A percentile compares a stretch with the other conserved stretches of the same genome.
Evolutionary conservation across 768 basidiomycete genomes (phyloP).

Genomic region (Tylopilus rubrobrunneus): DNA sequence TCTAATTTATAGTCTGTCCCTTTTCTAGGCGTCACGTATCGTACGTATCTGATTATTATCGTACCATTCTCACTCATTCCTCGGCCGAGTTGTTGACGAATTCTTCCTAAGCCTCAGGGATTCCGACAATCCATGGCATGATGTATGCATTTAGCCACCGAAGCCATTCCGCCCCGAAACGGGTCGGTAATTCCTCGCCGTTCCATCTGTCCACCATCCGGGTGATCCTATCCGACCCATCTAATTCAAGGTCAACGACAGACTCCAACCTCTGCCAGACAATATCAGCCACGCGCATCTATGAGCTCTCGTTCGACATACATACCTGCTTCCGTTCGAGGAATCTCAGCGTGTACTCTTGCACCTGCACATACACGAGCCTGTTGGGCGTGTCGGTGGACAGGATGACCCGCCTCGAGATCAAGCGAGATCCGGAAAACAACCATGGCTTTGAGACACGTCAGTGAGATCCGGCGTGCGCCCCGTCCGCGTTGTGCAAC

Average conservation of each 20-base stretch:
- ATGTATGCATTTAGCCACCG: neutral
- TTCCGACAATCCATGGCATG: neutral
- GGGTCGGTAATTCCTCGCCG: neutral
- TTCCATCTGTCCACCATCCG: neutral
- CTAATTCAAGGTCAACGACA: neutral
- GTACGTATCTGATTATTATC: neutral
- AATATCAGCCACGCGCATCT: neutral
- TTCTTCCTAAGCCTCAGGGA: neutral
- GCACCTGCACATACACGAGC: neutral
- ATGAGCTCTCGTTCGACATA: neutral
- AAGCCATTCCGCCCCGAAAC: neutral
- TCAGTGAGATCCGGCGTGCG: neutral
- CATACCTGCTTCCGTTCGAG: neutral
- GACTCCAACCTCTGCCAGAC: neutral
- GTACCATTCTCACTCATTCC: neutral
- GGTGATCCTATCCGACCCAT: neutral
- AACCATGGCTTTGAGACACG: neutral
- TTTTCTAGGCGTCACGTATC: neutral
- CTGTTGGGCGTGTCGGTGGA: neutral
- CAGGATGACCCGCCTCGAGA: conserved; percentile 38
- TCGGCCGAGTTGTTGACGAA: neutral
- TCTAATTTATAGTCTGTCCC: neutral
- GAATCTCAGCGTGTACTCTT: neutral
- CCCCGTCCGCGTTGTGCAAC: neutral
- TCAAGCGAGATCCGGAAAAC: conserved; percentile 46